A percentile compares a stretch with the other conserved stretches of the same genome.
Evolutionary conservation across 2,329 filamentous ascomycete species (phyloP).

Genomic region (Colletotrichum melonis): DNA sequence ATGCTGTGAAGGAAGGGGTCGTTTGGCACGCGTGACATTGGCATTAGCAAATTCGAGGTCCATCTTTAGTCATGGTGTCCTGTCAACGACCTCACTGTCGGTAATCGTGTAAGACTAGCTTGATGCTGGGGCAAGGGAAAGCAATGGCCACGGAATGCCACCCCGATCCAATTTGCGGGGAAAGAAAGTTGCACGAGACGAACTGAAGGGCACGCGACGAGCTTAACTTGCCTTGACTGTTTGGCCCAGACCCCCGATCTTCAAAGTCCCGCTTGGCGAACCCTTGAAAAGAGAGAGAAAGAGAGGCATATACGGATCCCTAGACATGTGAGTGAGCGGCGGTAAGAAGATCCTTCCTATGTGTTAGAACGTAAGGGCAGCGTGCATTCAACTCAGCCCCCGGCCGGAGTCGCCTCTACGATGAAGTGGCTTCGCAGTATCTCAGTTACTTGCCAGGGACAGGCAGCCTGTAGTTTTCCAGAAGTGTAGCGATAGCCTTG

Average conservation of each 20-base stretch:
- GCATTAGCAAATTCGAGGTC: conserved; percentile 28
- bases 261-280: conserved; percentile 10
- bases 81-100: conserved; percentile 23
- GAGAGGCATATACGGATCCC: not conserved
- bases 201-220: conserved; percentile 18
- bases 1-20: conserved; percentile 2
- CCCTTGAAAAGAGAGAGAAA: not conserved
- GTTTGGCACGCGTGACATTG: conserved; percentile 22
- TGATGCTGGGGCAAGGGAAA: conserved; percentile 10
- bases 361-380: not conserved
- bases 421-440: not conserved
- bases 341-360: not conserved
- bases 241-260: conserved; percentile 2
- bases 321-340: not conserved
- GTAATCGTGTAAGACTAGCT: conserved; percentile 21
- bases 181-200: conserved; percentile 17
- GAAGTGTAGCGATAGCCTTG: not conserved
- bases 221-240: conserved; percentile 4
- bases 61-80: conserved; percentile 30
- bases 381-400: not conserved
- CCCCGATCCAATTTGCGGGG: conserved; percentile 30
- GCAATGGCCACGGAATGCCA: conserved; percentile 24
- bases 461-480: not conserved
- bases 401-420: not conserved
- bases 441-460: not conserved